These are phyloP conservation scores for Lepidium africanum DNA, from an alignment of 345 rosid genomes.

Conservation along the genomic window DNA sequence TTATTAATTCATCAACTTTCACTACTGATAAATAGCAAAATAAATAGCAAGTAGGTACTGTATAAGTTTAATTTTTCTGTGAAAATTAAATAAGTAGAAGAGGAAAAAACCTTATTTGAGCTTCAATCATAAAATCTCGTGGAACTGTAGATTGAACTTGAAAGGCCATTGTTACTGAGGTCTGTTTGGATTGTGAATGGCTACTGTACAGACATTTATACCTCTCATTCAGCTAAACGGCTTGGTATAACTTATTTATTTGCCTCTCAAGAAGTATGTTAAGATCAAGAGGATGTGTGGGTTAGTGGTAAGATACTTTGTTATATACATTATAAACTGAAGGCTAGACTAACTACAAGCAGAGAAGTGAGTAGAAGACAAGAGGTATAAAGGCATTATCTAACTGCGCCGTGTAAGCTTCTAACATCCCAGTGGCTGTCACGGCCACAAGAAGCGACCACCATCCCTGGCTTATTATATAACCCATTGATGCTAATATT, in stretches of 20 bases:
- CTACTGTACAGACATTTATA: neutral
- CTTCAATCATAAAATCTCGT: too few relatives aligned
- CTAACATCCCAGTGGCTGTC: slow-evolving; percentile 72
- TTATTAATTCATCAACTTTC: too few relatives aligned
- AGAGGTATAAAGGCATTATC: slow-evolving; percentile 96
- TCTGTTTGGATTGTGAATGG: neutral
- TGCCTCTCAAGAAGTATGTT: neutral
- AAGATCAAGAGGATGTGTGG: neutral
- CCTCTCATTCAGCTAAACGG: neutral
- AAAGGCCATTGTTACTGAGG: too few relatives aligned
- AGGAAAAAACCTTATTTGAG: too few relatives aligned
- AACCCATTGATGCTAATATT: slow-evolving; percentile 76
- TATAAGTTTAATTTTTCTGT: too few relatives aligned
- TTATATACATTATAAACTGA: slow-evolving; percentile 9
- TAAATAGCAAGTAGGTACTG: too few relatives aligned
- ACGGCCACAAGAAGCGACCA: slow-evolving; percentile 70
- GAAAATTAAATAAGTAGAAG: too few relatives aligned
- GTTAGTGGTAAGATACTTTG: slow-evolving; percentile 9
- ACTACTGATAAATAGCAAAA: too few relatives aligned
- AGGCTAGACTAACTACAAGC: slow-evolving; percentile 33
- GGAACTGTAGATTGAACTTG: too few relatives aligned
- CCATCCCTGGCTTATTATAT: slow-evolving; percentile 83
- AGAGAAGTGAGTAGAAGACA: slow-evolving; percentile 89
- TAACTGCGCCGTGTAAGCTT: slow-evolving; percentile 90
- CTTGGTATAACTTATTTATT: neutral